phyloP scores from a whole-genome alignment of 495 filamentous ascomycete genomes.

The Cercophora sp. region DNA sequence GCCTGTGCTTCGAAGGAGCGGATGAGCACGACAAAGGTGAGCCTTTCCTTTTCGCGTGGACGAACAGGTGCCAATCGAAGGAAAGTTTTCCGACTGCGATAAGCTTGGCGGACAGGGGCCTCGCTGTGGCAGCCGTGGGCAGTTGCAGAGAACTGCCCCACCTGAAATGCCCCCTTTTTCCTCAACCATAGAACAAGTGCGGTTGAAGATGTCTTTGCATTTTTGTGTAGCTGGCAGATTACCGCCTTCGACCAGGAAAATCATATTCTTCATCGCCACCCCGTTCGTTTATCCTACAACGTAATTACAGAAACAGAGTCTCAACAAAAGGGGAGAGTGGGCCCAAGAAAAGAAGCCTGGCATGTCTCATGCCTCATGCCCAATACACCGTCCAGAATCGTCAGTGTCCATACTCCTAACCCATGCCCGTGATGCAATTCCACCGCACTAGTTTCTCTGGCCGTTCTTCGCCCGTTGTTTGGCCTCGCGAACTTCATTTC shows the following conservation, averaged over 20 bases:
- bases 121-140: neutral
- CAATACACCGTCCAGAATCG: neutral
- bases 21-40: too few relatives aligned
- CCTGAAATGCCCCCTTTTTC: neutral
- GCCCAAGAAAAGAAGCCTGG: neutral
- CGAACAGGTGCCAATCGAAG: neutral
- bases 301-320: too few relatives aligned
- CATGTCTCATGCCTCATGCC: neutral
- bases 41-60: too few relatives aligned
- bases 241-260: neutral
- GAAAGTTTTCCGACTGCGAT: neutral
- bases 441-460: too few relatives aligned
- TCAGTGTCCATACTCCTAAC: neutral
- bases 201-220: too few relatives aligned
- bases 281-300: neutral
- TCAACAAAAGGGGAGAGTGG: too few relatives aligned
- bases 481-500: conserved; percentile 46
- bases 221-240: too few relatives aligned
- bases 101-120: neutral
- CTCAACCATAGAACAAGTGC: too few relatives aligned
- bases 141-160: too few relatives aligned
- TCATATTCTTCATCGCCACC: neutral
- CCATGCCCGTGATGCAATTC: neutral
- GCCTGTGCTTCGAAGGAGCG: too few relatives aligned
- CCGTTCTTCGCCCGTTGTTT: too few relatives aligned